phyloP scores from a whole-genome alignment of 192 early-diverging fungal genomes.

The Entophlyctis helioformis region DNA sequence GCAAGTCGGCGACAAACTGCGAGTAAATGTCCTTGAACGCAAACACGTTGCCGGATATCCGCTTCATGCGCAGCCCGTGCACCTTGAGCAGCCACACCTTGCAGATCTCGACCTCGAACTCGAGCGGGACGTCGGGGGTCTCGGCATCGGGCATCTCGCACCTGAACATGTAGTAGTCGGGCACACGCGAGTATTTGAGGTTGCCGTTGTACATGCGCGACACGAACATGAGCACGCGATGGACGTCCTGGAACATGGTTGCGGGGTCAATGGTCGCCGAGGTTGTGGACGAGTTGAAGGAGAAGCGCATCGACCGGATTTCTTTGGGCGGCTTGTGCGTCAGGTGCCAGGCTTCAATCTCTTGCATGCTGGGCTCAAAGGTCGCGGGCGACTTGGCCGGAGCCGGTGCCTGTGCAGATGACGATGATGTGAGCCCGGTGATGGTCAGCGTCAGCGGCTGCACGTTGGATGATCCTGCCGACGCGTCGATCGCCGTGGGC shows the following conservation, averaged over 20 bases:
- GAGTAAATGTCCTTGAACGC: slow-evolving; percentile 40
- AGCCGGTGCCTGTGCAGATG: no score
- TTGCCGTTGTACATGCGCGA: slow-evolving; percentile 7
- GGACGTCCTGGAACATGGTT: slow-evolving; percentile 47
- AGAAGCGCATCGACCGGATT: slow-evolving; percentile 39
- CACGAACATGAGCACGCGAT: slow-evolving; percentile 31
- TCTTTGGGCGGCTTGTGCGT: slow-evolving; percentile 37
- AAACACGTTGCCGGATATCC: slow-evolving; percentile 32
- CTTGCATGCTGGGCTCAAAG: slow-evolving; percentile 23
- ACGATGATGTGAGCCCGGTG: no score
- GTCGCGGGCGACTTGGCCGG: no score
- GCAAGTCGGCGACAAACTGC: slow-evolving; percentile 18
- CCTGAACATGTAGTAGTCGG: slow-evolving; percentile 36
- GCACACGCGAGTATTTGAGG: slow-evolving; percentile 20
- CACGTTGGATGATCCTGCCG: no score
- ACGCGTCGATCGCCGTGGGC: no score
- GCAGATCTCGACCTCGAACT: slow-evolving; percentile 53
- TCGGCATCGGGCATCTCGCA: slow-evolving; percentile 9
- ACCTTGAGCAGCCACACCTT: slow-evolving; percentile 49
- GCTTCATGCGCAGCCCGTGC: slow-evolving; percentile 42
- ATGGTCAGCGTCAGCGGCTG: no score
- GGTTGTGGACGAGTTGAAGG: slow-evolving; percentile 32
- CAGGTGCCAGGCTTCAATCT: slow-evolving; percentile 48
- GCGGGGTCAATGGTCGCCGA: slow-evolving; percentile 28
- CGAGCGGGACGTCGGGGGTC: slow-evolving; percentile 18